Base-by-base conservation (phyloP, 768 basidiomycete genomes). In the Nidularia sp. region DNA sequence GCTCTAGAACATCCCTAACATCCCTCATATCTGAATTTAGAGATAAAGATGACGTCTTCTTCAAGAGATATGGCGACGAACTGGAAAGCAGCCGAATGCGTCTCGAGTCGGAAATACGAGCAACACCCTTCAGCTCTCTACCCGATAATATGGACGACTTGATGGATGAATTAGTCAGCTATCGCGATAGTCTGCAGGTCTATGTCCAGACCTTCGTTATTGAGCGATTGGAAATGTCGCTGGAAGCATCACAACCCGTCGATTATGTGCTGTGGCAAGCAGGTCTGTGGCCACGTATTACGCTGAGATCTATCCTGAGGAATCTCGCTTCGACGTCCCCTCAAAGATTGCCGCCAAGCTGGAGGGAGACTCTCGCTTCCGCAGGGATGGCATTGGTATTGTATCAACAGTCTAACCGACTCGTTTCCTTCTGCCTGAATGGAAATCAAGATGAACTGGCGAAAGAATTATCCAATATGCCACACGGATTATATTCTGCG, bases 271-370 rank as follows among this genome's bases (percentile, higher is more conserved):
- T 41, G 39, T 41, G 15, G 61, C 55, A 44, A 61, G 45, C 59
- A 8, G 51, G 64, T 1, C 60, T 67, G 52, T 77, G 75, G 74
- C 76, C 76, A 10, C 63, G 67, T 3, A 48, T 71, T 13, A 70
- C 70, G 3, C 25, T 60, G 2, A 59, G 59, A 43, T 47, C 57
- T 2, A 61, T 77, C 13, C 59, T 76, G n/a, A 52, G 50, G 13
- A 55, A 42, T 5, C 60, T 76, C 42, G 62, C 67, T 6, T 65
- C 62, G 9, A 55, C 60, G 5, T 63, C 64, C 3, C 5, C 39
- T 41, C 39, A 41, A 3, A 12, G 1, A 5, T 47, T 69, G 18
- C 39, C 63, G 1, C 22, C 48, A 1, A 22, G 55, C 9, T 78
- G 77, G 76, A 50, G 54, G 47, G 33, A 50, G 12, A 60, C 52